Evolutionary conservation across 768 basidiomycete species (phyloP).

Genomic region (Albatrellus ellisii): DNA sequence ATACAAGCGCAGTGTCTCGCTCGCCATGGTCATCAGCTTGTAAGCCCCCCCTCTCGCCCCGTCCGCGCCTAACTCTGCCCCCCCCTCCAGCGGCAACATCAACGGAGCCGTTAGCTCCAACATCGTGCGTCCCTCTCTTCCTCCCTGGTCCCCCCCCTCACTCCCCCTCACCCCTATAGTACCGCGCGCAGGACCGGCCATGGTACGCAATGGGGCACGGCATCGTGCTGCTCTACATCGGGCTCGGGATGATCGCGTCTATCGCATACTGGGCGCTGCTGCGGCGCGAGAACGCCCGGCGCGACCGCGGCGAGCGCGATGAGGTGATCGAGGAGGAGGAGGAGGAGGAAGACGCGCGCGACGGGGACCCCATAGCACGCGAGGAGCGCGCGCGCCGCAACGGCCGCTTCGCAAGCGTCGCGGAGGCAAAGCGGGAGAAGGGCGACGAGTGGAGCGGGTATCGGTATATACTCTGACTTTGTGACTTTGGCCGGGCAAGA

Average conservation of each 20-base stretch:
- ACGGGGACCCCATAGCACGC: constrained; percentile 12
- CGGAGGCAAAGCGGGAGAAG: constrained; percentile 55
- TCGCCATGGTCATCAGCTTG: constrained; percentile 60
- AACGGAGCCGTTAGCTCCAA: constrained; percentile 75
- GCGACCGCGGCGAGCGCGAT: constrained; percentile 56
- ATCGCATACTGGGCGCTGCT: constrained; percentile 28
- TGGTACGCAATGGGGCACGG: constrained; percentile 55
- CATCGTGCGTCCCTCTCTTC: constrained; percentile 34
- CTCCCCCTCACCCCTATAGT: constrained; percentile 21
- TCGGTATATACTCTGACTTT: constrained; percentile 49
- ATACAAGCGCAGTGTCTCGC: constrained; percentile 61
- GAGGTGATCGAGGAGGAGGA: constrained; percentile 47
- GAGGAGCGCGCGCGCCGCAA: constrained; percentile 30
- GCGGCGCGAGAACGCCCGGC: constrained; percentile 46
- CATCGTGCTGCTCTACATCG: constrained; percentile 63
- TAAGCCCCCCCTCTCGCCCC: constrained; percentile 19
- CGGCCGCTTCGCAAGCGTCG: constrained; percentile 42
- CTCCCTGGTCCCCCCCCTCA: neutral
- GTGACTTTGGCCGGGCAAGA: no score
- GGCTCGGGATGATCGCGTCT: constrained; percentile 41
- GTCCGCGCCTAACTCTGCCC: neutral
- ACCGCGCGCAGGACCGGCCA: constrained; percentile 50
- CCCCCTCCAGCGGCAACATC: constrained; percentile 42
- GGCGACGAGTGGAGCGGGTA: constrained; percentile 72
- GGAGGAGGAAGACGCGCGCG: constrained; percentile 22